Conservation (phyloP, 2,329 filamentous ascomycete species). For the Myriosclerotinia duriaeana region DNA sequence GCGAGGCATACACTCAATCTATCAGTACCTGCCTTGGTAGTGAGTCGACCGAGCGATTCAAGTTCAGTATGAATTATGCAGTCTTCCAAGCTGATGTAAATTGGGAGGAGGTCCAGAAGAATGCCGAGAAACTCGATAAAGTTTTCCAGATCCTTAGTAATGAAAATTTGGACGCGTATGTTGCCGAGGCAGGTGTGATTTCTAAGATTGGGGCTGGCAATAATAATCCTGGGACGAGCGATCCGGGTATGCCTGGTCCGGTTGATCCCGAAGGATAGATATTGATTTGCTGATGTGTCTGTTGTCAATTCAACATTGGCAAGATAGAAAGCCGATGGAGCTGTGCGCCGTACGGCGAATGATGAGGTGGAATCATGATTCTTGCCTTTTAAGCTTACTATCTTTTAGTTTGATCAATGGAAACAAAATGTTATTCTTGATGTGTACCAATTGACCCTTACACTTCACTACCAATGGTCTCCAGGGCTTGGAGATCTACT, state of each 20-base stretch:
- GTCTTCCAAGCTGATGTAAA: conserved; percentile 1
- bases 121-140: not conserved
- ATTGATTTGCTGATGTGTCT: not conserved
- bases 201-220: not conserved
- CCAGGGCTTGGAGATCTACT: too few relatives aligned
- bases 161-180: not conserved
- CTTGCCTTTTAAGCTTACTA: too few relatives aligned
- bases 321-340: not conserved
- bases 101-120: not conserved
- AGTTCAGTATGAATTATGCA: not conserved
- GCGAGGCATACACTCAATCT: not conserved
- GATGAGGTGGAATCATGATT: too few relatives aligned
- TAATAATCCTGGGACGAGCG: not conserved
- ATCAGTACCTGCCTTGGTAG: not conserved
- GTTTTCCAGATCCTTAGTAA: not conserved
- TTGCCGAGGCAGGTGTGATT: not conserved
- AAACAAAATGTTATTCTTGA: too few relatives aligned
- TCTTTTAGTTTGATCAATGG: too few relatives aligned
- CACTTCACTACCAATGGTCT: too few relatives aligned
- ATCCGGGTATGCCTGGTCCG: not conserved
- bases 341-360: too few relatives aligned
- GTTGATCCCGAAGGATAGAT: not conserved
- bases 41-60: not conserved
- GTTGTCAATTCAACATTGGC: not conserved
- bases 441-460: too few relatives aligned